Base-by-base conservation (phyloP, 495 filamentous ascomycete species). In the Penicillium crystallinum region DNA sequence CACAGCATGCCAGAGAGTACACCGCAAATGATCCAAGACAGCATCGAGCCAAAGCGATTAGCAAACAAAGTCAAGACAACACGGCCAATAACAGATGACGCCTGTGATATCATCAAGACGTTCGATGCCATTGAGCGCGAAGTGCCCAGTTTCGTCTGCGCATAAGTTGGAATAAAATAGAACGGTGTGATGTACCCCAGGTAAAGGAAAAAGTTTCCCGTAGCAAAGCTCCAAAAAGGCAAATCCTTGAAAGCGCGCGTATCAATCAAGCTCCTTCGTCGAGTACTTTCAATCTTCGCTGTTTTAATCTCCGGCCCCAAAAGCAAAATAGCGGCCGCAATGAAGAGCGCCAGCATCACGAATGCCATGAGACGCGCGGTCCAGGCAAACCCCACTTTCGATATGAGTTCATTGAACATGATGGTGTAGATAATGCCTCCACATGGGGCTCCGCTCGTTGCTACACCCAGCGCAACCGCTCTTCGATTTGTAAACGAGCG, bases 101-200 rank as follows among this genome's bases (percentile, higher is more conserved):
- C 70, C 34, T 73, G 66, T 6, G 66, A 59, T 8, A 72, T 57
- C 14, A 63, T 52, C 9, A 74, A 55, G 27, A 72, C 47, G 39
- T 74, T 73, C 5, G 84, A 71, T 4, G 70, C 77, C 4, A 86
- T 68, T 33, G 75, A 66, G 0, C 62, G 56, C 23, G 67, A 67
- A 2, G 73, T 67, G 36, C 78, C 65, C 2, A 62, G 43, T n/a
- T 68, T 64, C 4, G 65, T 54, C 36, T 81, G 62, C 3, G 76
- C 76, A 54, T 77, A 87, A 12, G 76, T 68, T 23, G 79, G 68
- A 30, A 85, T 65, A 55, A 84, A 88, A 62, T 81, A 86, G 68
- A 85, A 84, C 0, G 81, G 72, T 57, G 79, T 73, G 61, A 83
- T 85, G 30, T 86, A 75, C 9, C 82, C 83, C 52, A 85, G 69